Evolutionary conservation across 345 rosid genomes (phyloP).

Genomic region (Pistacia integerrima): DNA sequence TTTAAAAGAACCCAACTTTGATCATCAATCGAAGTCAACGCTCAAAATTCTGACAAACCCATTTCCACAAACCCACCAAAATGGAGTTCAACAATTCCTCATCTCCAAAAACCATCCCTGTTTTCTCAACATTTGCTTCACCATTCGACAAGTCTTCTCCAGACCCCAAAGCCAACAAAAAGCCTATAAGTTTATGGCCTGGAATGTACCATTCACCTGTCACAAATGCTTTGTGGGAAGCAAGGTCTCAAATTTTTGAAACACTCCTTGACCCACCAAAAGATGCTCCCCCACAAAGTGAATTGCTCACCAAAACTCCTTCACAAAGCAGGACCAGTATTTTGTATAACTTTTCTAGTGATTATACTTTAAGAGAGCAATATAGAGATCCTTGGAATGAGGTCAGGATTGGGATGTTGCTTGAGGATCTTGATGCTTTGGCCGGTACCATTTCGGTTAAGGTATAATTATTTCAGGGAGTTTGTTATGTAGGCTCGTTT

Average conservation of each 20-base stretch:
- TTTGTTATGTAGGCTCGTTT: conserved; percentile 10
- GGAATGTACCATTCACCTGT: conserved; percentile 91
- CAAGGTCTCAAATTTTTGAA: conserved; percentile 74
- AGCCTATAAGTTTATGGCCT: conserved; percentile 83
- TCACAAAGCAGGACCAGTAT: conserved; percentile 71
- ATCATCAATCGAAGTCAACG: neutral
- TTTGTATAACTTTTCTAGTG: conserved; percentile 64
- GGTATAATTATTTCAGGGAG: conserved; percentile 33
- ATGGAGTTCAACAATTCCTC: conserved; percentile 35
- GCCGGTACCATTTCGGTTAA: conserved; percentile 90
- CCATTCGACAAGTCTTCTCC: conserved; percentile 41
- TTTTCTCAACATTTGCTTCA: conserved; percentile 62
- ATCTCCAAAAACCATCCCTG: conserved; percentile 55
- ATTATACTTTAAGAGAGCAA: conserved; percentile 72
- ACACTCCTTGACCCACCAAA: conserved; percentile 72
- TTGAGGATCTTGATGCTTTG: conserved; percentile 90
- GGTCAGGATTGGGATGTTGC: conserved; percentile 82
- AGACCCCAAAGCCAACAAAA: conserved; percentile 35
- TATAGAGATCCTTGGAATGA: conserved; percentile 94
- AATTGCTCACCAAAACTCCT: conserved; percentile 59
- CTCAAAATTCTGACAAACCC: neutral
- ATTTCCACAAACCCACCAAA: neutral
- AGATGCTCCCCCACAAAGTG: conserved; percentile 86
- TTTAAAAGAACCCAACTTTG: neutral
- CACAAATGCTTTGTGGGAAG: conserved; percentile 79